Evolutionary conservation across 768 basidiomycete genomes (phyloP), one percentile per base, ranked within the genome.

Genomic region (Mycena galericulata): DNA sequence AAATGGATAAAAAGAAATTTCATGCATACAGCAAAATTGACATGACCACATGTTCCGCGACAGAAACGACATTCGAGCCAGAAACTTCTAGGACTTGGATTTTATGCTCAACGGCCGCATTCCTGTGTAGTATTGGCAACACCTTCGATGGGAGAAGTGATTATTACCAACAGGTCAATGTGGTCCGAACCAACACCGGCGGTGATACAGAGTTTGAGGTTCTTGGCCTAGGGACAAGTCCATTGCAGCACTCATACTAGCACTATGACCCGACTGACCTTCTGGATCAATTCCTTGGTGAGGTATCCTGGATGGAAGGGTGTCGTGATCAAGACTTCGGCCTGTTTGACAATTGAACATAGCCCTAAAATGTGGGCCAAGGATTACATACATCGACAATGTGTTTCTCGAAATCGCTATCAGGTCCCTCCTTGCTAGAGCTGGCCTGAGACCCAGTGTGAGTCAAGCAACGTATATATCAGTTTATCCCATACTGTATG

Each of bases 111-210:
- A 94, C 95, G 27, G 94, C 92, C 24, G 94, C 92, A 78, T 96
- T 91, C 67, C 34, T 36, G 34, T n/a, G n/a, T n/a, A n/a, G n/a
- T n/a, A n/a, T n/a, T n/a, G n/a, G n/a, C n/a, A n/a, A n/a, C n/a
- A n/a, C n/a, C n/a, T n/a, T n/a, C n/a, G n/a, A n/a, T n/a, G n/a
- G n/a, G n/a, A n/a, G n/a, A n/a, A n/a, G n/a, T n/a, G n/a, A n/a
- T n/a, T n/a, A n/a, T n/a, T 36, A 36, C 34, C 8, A 6, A 36
- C 34, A 97, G 87, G 77, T 97, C 95, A 70, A 96, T 89, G 82
- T 93, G 94, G 81, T 96, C 96, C 22, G 92, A 94, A 14, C 95
- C 94, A 51, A 96, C 94, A 78, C 94, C 94, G 66, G 95, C 96
- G 26, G 96, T 98, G 75, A 97, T 87, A 75, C 92, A 94, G 63